Percentiles rank a stretch among this genome's conserved stretches.
phyloP scores from a whole-genome alignment of 1,284 basidiomycete genomes.

The Ustilago hordei region DNA sequence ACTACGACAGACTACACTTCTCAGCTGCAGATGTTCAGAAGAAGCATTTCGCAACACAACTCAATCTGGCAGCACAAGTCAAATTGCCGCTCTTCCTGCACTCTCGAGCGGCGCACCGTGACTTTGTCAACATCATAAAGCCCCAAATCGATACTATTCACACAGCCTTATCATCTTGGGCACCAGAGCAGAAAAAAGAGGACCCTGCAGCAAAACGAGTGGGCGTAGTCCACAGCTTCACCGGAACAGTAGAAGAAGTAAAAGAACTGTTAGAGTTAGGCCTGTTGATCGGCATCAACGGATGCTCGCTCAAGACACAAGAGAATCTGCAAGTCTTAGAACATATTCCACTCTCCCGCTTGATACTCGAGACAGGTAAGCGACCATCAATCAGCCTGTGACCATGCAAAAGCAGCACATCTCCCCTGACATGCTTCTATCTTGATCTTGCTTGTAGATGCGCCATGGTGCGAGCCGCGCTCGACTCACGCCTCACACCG shows the following conservation, averaged over 20 bases:
- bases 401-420: neutral
- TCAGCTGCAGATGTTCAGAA: conserved; percentile 77
- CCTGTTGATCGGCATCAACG: conserved; percentile 77
- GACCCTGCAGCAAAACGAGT: conserved; percentile 31
- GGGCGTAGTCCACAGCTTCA: conserved; percentile 86
- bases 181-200: conserved; percentile 7
- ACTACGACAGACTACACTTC: conserved; percentile 86
- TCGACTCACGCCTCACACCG: conserved; percentile 79
- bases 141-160: conserved; percentile 38
- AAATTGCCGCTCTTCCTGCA: conserved; percentile 86
- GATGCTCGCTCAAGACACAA: conserved; percentile 84
- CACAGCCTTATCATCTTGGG: neutral
- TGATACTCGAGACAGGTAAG: conserved; percentile 83
- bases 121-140: conserved; percentile 78
- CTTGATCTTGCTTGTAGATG: conserved; percentile 34
- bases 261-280: conserved; percentile 75
- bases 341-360: conserved; percentile 75
- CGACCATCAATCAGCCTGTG: neutral
- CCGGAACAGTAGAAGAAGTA: conserved; percentile 78
- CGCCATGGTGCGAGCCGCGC: conserved; percentile 81
- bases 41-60: conserved; percentile 79
- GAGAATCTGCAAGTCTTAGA: conserved; percentile 78
- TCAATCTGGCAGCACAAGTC: conserved; percentile 79
- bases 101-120: conserved; percentile 76
- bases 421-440: neutral